Percentiles rank a stretch among this genome's conserved stretches.
Evolutionary conservation across 768 basidiomycete genomes (phyloP).

Genomic region (Trametes cubensis): DNA sequence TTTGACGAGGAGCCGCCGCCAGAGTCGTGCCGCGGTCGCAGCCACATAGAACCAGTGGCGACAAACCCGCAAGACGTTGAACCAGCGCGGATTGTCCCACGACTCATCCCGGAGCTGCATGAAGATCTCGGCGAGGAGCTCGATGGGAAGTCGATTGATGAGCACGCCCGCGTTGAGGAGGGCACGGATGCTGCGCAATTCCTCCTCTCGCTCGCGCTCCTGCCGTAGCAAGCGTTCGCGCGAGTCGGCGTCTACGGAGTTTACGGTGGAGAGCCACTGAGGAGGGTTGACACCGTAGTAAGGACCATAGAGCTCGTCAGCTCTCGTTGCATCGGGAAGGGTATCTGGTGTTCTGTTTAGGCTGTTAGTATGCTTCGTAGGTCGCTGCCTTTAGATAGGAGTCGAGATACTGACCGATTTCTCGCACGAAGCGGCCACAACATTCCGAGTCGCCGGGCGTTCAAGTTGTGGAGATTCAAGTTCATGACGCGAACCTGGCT

Average conservation of each 20-base stretch:
- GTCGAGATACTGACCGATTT: too few relatives aligned
- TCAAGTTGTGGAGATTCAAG: too few relatives aligned
- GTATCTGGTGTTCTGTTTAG: background rate
- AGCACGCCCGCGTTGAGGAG: background rate
- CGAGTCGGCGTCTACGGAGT: background rate
- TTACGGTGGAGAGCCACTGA: background rate
- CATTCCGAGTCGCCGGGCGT: too few relatives aligned
- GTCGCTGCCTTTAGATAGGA: background rate
- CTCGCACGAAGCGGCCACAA: too few relatives aligned
- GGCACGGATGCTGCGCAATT: background rate
- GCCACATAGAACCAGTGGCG: background rate
- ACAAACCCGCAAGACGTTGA: background rate
- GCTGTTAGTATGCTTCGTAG: background rate
- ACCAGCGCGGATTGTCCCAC: background rate
- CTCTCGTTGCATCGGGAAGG: background rate
- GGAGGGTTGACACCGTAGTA: background rate
- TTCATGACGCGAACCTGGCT: too few relatives aligned
- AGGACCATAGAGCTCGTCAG: background rate
- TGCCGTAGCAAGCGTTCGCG: background rate
- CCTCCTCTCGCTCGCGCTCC: background rate
- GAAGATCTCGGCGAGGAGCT: slow-evolving; percentile 4
- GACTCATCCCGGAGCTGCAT: background rate
- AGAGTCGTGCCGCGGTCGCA: background rate
- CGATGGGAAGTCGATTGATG: slow-evolving; percentile 4
- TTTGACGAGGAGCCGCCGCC: background rate